Percentiles rank a stretch among this genome's conserved stretches.
Conservation (phyloP, 1,284 basidiomycete genomes). For the Tetrapyrgos nigripes region DNA sequence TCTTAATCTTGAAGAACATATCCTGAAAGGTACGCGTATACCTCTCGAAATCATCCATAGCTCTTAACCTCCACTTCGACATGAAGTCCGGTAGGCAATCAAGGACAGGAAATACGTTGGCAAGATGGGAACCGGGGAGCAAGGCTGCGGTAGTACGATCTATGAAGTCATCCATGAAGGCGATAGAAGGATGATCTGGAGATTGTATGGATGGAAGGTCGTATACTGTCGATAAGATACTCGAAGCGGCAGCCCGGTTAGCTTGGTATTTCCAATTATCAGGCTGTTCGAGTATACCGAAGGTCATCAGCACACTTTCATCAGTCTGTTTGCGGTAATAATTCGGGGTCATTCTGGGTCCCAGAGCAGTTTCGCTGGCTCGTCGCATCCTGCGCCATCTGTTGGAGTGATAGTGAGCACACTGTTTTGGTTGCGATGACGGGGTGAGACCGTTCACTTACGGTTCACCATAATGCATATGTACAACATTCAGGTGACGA, state of each 20-base stretch:
- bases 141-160: background rate
- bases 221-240: background rate
- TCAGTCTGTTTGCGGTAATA: slow-evolving; percentile 7
- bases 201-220: background rate
- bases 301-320: slow-evolving; percentile 1
- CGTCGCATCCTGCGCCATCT: slow-evolving; percentile 14
- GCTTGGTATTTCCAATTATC: background rate
- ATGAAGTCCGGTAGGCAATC: slow-evolving; percentile 5
- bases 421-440: background rate
- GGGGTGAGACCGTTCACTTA: background rate
- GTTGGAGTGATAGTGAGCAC: background rate
- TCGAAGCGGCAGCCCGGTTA: background rate
- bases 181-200: background rate
- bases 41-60: background rate
- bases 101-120: slow-evolving; percentile 10
- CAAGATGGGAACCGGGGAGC: slow-evolving; percentile 12
- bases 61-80: slow-evolving; percentile 13
- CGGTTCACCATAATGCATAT: slow-evolving; percentile 2
- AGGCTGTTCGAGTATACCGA: slow-evolving; percentile 1
- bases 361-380: slow-evolving; percentile 8
- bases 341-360: background rate
- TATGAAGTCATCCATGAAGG: slow-evolving; percentile 3
- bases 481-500: background rate
- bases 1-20: slow-evolving; percentile 2
- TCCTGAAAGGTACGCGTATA: background rate